Evolutionary conservation across 1,139 yeast species (phyloP), one percentile per base, ranked within the genome.

Genomic region (Hansenula sp.): DNA sequence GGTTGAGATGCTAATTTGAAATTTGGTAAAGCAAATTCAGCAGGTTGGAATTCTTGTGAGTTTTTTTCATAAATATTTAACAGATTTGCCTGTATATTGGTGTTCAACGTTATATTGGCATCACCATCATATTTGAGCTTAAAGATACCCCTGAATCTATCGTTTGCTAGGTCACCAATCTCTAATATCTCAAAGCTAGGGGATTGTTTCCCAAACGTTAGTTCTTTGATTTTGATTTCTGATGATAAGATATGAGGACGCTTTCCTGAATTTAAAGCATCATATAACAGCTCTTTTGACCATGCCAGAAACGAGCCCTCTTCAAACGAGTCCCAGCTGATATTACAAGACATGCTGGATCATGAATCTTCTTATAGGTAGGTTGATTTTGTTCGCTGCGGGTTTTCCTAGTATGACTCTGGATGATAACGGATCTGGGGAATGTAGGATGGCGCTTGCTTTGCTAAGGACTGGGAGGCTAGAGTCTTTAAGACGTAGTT

Each of bases 31-130:
- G 83, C 72, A 58, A 87, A 88, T 19, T 53, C 65, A 30, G 48
- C 55, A 10, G 60, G 57, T 15, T 55, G 55, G 5, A 16, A 7
- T 47, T 74, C 81, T 42, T 65, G 61, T 19, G 77, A 65, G 51
- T 72, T 77, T 53, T 71, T 73, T 43, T 77, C 70, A 59, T 84
- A 82, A 36, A 86, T 87, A 51, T 83, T 83, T 45, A 88, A 69
- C 2, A 94, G 87, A 61, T 88, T 88, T 1, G 96, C 96, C 62
- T 87, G 90, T 11, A 89, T 90, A 47, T 84, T 81, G 1, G 96
- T 89, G 44, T 84, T 86, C 45, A 88, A 71, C 1, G 94, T 85
- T 45, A 88, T 77, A 45, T 81, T 81, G 27, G 91, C 90, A 60
- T 87, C 90, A 4, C 96, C 96, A 42, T 74, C 71, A 60, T 89